Evolutionary conservation across 345 rosid species (phyloP).

Genomic region (Citrus maxima): DNA sequence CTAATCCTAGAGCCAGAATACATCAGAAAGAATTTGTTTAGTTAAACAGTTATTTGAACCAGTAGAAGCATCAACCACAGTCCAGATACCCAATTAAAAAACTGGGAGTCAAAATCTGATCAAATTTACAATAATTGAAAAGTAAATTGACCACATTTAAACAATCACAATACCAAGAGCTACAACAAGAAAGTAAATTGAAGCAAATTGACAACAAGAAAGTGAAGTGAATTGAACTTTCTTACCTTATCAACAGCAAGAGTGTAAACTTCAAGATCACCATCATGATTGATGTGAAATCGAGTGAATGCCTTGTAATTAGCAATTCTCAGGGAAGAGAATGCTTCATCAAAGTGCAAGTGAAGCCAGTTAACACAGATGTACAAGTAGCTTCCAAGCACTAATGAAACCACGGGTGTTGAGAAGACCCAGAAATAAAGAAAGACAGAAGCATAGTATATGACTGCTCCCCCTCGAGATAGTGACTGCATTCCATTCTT

Average conservation of each 20-base stretch:
- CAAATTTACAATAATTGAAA: neutral
- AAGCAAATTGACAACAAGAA: slow-evolving; percentile 2
- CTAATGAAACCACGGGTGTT: slow-evolving; percentile 89
- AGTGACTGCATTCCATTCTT: slow-evolving; percentile 71
- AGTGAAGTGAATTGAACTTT: slow-evolving; percentile 1
- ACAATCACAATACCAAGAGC: neutral
- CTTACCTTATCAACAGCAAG: slow-evolving; percentile 94
- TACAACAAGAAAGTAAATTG: slow-evolving; percentile 2
- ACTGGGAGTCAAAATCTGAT: neutral
- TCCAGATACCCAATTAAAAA: neutral
- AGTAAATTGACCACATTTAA: neutral
- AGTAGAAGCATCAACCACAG: neutral
- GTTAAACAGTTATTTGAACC: neutral
- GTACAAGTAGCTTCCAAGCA: slow-evolving; percentile 95
- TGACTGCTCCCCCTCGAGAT: slow-evolving; percentile 77
- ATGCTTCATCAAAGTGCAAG: slow-evolving; percentile 96
- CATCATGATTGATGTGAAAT: slow-evolving; percentile 64
- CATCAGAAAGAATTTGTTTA: neutral
- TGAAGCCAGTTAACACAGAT: slow-evolving; percentile 98
- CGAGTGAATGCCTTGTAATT: slow-evolving; percentile 95
- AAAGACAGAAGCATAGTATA: slow-evolving; percentile 92
- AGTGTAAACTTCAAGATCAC: slow-evolving; percentile 90
- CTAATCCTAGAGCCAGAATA: neutral
- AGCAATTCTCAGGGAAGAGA: slow-evolving; percentile 97
- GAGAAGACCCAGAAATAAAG: slow-evolving; percentile 99